Evolutionary conservation across 305 asterid species (phyloP).

Genomic region (Plantago lanceolata): DNA sequence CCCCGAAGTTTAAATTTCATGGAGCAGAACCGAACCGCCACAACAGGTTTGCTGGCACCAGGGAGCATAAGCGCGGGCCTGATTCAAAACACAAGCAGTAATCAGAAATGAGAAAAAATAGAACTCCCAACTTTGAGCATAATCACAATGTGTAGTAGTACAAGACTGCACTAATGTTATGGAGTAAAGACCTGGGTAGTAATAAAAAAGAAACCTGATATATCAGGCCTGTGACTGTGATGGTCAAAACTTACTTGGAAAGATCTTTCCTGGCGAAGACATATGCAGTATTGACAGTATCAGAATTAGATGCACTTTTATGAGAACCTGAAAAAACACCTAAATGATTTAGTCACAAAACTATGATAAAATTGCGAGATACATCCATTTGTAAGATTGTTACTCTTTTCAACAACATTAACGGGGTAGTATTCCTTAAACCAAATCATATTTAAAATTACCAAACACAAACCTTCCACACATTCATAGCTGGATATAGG

Average conservation of each 20-base stretch:
- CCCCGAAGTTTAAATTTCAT: constrained; percentile 54
- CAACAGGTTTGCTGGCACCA: constrained; percentile 90
- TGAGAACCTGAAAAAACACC: constrained; percentile 56
- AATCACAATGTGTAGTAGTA: too few relatives aligned
- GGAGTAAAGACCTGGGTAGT: background rate
- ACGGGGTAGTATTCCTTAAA: background rate
- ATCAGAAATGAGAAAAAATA: constrained; percentile 3
- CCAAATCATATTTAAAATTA: background rate
- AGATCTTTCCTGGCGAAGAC: constrained; percentile 82
- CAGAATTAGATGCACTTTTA: constrained; percentile 63
- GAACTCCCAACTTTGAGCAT: background rate
- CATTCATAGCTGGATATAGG: too few relatives aligned
- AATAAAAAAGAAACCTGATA: constrained; percentile 14
- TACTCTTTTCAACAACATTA: background rate
- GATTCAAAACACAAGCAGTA: constrained; percentile 29
- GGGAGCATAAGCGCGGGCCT: constrained; percentile 99
- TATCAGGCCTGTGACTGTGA: too few relatives aligned
- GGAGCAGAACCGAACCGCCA: constrained; percentile 94
- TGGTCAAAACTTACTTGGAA: constrained; percentile 64
- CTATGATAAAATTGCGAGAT: constrained; percentile 1
- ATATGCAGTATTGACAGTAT: constrained; percentile 70
- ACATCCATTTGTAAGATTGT: background rate
- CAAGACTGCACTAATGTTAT: constrained; percentile 1
- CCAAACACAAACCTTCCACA: background rate
- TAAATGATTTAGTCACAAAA: background rate